Evolutionary conservation across 2,329 filamentous ascomycete species (phyloP).

Genomic region (Sporothrix dimorphospora): DNA sequence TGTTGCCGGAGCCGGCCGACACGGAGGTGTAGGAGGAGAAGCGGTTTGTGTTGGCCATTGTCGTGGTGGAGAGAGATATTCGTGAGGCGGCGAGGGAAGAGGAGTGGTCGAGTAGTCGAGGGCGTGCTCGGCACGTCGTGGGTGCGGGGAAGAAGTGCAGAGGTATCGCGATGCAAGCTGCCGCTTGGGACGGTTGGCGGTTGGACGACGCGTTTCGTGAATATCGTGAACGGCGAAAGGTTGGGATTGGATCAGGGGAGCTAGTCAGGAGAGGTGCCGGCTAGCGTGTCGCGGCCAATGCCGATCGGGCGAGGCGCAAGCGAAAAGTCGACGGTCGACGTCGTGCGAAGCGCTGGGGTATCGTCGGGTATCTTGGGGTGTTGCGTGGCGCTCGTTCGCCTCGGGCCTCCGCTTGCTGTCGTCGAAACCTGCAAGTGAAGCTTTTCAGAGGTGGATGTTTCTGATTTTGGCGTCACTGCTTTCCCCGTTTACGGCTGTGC

Average conservation of each 20-base stretch:
- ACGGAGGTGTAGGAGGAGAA: slow-evolving; percentile 62
- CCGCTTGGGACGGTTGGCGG: background rate
- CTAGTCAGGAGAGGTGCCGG: slow-evolving; percentile 15
- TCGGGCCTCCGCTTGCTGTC: background rate
- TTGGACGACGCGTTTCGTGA: slow-evolving; percentile 9
- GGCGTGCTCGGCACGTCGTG: slow-evolving; percentile 2
- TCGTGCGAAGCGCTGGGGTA: background rate
- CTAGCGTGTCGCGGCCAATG: slow-evolving; percentile 13
- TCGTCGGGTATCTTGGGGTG: background rate
- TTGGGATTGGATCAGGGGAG: slow-evolving; percentile 6
- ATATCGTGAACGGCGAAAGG: background rate
- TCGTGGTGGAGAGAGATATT: slow-evolving; percentile 37
- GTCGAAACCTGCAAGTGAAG: background rate
- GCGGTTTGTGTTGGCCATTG: slow-evolving; percentile 59
- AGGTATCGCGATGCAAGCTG: background rate
- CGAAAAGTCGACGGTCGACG: background rate
- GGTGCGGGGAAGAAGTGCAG: background rate
- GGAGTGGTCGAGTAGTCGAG: background rate
- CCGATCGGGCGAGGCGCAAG: background rate
- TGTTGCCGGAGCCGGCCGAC: slow-evolving; percentile 57
- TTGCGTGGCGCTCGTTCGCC: background rate
- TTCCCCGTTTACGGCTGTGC: background rate
- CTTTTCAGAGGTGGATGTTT: background rate
- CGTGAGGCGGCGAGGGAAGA: background rate
- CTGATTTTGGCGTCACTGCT: slow-evolving; percentile 1